Evolutionary conservation across 352 stramenopile genomes (phyloP), one percentile per base, ranked within the genome.

Genomic region (Phytophthora melonis): DNA sequence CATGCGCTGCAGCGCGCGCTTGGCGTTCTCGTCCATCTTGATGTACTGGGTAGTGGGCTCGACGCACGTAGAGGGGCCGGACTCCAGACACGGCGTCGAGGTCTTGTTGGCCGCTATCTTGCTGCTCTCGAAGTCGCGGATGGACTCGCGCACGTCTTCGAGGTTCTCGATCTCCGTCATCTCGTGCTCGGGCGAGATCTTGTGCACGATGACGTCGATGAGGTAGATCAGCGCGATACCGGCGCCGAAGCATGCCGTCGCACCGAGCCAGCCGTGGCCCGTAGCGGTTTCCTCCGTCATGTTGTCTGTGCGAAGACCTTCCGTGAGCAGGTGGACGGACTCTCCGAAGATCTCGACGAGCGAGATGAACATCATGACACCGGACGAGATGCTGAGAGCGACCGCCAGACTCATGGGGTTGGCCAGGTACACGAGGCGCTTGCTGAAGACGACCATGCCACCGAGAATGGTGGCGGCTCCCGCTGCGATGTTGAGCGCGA

Each of bases 201-300:
- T 77, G 68, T 84, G 79, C 18, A 88, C 78, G 27, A 91, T 59
- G 2, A 43, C 4, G 58, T 90, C 81, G 56, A 89, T 75, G 18
- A 64, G 36, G 66, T 89, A 89, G 62, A 89, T 88, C 34, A 90
- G 59, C 2, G 59, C 36, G 8, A 98, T 92, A 36, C 93, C 95
- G 16, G 68, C 82, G 72, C 94, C 97, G 72, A 98, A 97, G 77
- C 83, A 97, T 1, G 82, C 59, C 7, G 93, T 98, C 11, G 91
- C 85, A 57, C 83, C 82, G 30, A 97, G 71, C 79, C 95, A 97
- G 0, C 83, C 90, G 50, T 92, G 80, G 10, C 80, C 78, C 6
- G 39, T 67, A 10, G 77, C 75, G 0, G 75, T 86, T 5, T 79
- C 61, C 16, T 78, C 59, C 18, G 70, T 66, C 70, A 84, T 77